Conservation (phyloP, 306 rosid species). For the Datisca glomerata region DNA sequence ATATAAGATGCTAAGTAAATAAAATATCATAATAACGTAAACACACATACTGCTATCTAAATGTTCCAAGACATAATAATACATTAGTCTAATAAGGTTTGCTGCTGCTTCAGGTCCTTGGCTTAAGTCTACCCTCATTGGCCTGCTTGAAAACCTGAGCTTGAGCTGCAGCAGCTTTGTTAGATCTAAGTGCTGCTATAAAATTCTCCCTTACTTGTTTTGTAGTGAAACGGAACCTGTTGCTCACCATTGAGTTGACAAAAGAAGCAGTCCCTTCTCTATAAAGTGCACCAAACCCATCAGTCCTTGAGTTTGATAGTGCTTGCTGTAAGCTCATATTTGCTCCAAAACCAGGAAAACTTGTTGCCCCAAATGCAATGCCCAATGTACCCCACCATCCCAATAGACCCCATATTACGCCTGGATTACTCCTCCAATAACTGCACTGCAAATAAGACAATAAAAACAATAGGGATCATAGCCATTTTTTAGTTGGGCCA, state of each 20-base stretch:
- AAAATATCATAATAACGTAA: too few species aligned
- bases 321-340: slow-evolving; percentile 49
- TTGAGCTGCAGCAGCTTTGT: slow-evolving; percentile 62
- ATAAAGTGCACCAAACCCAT: slow-evolving; percentile 63
- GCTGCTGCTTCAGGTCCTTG: slow-evolving; percentile 23
- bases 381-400: slow-evolving; percentile 95
- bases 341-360: slow-evolving; percentile 51
- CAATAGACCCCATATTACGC: slow-evolving; percentile 60
- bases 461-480: too few species aligned
- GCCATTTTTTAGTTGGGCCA: too few species aligned
- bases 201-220: slow-evolving; percentile 60
- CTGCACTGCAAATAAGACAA: slow-evolving; percentile 25
- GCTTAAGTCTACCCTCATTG: slow-evolving; percentile 63
- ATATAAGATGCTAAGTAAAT: too few species aligned
- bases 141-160: slow-evolving; percentile 75
- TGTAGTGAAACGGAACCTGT: slow-evolving; percentile 60
- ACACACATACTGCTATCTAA: too few species aligned
- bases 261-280: slow-evolving; percentile 79
- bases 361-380: slow-evolving; percentile 43
- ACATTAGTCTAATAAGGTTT: too few species aligned
- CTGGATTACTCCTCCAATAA: slow-evolving; percentile 79
- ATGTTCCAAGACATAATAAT: too few species aligned
- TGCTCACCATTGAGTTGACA: slow-evolving; percentile 71
- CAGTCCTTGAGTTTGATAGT: slow-evolving; percentile 67
- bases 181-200: slow-evolving; percentile 41